Conservation (phyloP, 306 rosid species). For the Corylus heterophylla region DNA sequence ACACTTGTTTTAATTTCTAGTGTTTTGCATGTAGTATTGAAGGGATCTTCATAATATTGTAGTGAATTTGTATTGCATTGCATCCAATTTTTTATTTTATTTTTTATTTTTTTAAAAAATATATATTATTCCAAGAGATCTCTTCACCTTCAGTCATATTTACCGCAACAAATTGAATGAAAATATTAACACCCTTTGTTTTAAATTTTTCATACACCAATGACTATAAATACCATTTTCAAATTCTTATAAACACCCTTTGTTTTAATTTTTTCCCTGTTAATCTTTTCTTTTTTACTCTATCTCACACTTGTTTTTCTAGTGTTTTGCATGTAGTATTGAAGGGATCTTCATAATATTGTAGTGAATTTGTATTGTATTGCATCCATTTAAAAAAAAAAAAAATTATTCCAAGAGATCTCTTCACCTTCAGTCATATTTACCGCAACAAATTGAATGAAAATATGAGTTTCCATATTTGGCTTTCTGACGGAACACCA, state of each 20-base stretch:
- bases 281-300: too few species aligned
- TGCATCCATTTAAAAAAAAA: too few species aligned
- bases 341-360: too few species aligned
- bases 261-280: too few species aligned
- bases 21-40: background rate
- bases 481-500: background rate
- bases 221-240: too few species aligned
- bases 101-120: background rate
- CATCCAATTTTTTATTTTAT: background rate
- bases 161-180: background rate
- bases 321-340: too few species aligned
- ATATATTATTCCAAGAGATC: background rate
- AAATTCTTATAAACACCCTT: too few species aligned
- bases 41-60: background rate
- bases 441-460: background rate
- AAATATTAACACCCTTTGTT: too few species aligned
- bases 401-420: background rate
- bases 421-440: background rate
- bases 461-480: background rate
- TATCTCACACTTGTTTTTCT: too few species aligned
- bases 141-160: background rate
- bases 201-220: too few species aligned
- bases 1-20: background rate
- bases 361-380: too few species aligned
- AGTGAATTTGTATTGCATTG: background rate